A percentile compares a stretch with the other conserved stretches of the same genome.
These are phyloP conservation scores for Turritis glabra DNA, from an alignment of 345 rosid species.

Conservation along the genomic window DNA sequence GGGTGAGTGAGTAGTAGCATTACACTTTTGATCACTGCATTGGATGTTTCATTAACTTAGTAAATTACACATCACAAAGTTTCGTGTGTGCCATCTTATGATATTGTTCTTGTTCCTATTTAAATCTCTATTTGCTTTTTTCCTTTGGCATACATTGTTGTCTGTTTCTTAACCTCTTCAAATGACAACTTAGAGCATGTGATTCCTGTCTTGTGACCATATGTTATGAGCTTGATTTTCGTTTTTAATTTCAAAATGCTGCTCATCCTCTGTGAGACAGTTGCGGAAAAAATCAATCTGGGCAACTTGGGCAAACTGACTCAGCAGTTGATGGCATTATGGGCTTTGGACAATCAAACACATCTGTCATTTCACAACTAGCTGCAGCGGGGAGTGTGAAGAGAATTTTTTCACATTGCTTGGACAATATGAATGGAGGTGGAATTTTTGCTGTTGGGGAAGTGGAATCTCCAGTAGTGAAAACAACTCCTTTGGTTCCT, in stretches of 20 bases:
- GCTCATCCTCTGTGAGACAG: conserved; percentile 40
- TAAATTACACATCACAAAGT: too few species aligned
- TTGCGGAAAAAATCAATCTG: conserved; percentile 86
- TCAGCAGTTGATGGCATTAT: conserved; percentile 91
- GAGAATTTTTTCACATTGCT: conserved; percentile 79
- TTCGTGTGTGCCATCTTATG: background rate
- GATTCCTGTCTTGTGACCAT: background rate
- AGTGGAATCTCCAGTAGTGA: conserved; percentile 66
- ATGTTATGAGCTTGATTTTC: too few species aligned
- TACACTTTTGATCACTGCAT: background rate
- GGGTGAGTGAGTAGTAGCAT: conserved; percentile 30
- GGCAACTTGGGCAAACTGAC: conserved; percentile 63
- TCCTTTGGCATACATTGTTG: too few species aligned
- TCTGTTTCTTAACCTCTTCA: too few species aligned
- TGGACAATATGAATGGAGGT: conserved; percentile 74
- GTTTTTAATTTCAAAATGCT: background rate
- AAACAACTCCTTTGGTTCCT: conserved; percentile 77
- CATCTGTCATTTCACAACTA: conserved; percentile 85
- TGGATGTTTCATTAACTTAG: background rate
- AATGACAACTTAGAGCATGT: too few species aligned
- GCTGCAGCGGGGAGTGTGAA: conserved; percentile 66
- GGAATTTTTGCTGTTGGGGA: conserved; percentile 90
- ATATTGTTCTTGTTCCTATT: too few species aligned
- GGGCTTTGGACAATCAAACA: conserved; percentile 90
- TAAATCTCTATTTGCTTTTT: too few species aligned